These are phyloP conservation scores for Mrakia blollopis DNA, from an alignment of 768 basidiomycete species.

Conservation along the genomic window DNA sequence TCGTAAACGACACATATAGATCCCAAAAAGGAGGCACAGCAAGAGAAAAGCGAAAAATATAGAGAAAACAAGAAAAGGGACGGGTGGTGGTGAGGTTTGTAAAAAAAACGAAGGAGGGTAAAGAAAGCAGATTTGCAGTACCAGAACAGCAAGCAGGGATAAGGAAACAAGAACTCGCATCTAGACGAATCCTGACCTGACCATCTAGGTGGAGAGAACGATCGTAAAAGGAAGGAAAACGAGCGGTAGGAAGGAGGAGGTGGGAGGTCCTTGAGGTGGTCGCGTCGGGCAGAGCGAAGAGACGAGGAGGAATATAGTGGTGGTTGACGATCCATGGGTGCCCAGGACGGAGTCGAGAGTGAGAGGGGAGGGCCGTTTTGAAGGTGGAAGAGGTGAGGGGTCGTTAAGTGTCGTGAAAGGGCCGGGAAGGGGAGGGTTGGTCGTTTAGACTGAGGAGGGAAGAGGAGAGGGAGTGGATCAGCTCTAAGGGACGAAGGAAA, in stretches of 20 bases:
- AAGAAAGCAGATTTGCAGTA: neutral
- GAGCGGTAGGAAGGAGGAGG: neutral
- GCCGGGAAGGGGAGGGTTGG: neutral
- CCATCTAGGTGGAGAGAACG: conserved; percentile 8
- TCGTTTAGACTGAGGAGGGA: neutral
- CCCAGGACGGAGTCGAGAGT: neutral
- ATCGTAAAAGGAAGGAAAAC: neutral
- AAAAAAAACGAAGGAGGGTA: neutral
- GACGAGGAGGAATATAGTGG: neutral
- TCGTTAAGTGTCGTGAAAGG: conserved; percentile 10
- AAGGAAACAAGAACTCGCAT: neutral
- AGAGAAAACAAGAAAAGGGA: neutral
- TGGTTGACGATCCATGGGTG: neutral
- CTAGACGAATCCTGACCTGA: neutral
- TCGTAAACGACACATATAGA: conserved; percentile 11
- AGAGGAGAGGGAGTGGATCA: neutral
- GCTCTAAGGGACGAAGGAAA: neutral
- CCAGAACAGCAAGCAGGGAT: neutral
- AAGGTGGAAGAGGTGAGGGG: neutral
- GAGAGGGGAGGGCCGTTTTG: neutral
- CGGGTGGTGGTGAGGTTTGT: conserved; percentile 1
- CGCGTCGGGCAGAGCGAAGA: neutral
- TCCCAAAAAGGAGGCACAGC: neutral
- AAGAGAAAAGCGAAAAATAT: neutral
- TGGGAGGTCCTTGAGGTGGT: neutral